A percentile compares a stretch with the other conserved stretches of the same genome.
phyloP scores from a whole-genome alignment of 176 grass and related monocot species.

The Paspalum vaginatum region DNA sequence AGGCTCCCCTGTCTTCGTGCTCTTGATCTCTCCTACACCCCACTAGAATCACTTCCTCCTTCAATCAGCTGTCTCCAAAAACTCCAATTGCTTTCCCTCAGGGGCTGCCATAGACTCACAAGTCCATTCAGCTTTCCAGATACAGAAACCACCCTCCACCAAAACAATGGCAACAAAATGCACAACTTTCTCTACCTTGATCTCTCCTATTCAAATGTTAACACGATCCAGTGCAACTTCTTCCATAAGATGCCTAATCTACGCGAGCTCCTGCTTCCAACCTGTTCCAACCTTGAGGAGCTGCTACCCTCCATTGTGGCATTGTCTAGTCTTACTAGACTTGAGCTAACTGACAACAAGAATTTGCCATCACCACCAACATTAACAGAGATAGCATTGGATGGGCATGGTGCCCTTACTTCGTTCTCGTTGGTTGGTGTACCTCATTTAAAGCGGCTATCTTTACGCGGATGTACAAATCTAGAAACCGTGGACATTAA shows the following conservation, averaged over 20 bases:
- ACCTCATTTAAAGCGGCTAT: not conserved
- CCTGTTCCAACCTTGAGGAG: slow-evolving; percentile 18
- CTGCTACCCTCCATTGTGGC: not conserved
- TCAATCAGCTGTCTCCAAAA: not conserved
- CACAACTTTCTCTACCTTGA: not conserved
- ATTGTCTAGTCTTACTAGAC: not conserved
- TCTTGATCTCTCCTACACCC: slow-evolving; percentile 38
- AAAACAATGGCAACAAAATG: not conserved
- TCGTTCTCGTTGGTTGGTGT: too few species aligned
- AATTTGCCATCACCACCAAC: too few species aligned
- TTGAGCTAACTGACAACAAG: too few species aligned
- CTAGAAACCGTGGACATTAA: slow-evolving; percentile 8
- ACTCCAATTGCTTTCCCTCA: slow-evolving; percentile 1
- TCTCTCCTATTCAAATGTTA: not conserved
- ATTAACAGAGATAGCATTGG: too few species aligned
- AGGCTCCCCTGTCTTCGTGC: not conserved
- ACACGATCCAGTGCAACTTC: rapidly evolving
- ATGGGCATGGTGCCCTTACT: too few species aligned
- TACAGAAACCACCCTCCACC: too few species aligned
- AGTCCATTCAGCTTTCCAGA: not conserved
- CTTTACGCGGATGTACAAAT: not conserved
- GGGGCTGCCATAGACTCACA: not conserved
- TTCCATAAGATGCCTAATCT: slow-evolving; percentile 6
- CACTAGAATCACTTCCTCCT: not conserved
- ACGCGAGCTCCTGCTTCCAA: not conserved